Percentiles rank a stretch among this genome's conserved stretches.
These are phyloP conservation scores for Naematelia aurantialba DNA, from an alignment of 768 basidiomycete genomes.

Conservation along the genomic window DNA sequence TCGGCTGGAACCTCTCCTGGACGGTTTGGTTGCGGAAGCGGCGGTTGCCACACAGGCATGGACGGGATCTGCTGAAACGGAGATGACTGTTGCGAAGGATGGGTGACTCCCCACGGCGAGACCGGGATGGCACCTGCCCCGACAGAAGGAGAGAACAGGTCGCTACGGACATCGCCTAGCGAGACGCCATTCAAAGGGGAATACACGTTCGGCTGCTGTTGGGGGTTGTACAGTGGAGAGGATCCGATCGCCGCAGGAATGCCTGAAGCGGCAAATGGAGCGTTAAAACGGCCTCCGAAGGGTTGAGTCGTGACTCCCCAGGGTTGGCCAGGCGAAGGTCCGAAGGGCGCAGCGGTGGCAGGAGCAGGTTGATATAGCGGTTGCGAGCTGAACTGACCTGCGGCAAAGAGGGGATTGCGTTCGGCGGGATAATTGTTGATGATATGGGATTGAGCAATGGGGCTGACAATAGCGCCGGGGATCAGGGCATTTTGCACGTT, in stretches of 20 bases:
- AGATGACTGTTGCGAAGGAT: conserved; percentile 11
- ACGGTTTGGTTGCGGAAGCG: conserved; percentile 7
- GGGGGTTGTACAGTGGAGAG: conserved; percentile 11
- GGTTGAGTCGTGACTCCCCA: conserved; percentile 1
- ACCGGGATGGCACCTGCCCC: conserved; percentile 36
- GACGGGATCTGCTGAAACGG: conserved; percentile 14
- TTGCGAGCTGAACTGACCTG: neutral
- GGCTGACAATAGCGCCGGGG: neutral
- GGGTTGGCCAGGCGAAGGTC: conserved; percentile 8
- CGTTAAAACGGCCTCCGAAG: conserved; percentile 6
- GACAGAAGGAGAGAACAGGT: conserved; percentile 33
- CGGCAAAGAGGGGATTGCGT: conserved; percentile 5
- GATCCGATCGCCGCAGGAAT: conserved; percentile 28
- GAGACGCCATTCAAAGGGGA: conserved; percentile 29
- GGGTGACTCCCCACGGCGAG: conserved; percentile 39
- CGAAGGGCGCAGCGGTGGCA: conserved; percentile 8
- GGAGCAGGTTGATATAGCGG: conserved; percentile 4
- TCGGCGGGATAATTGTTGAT: conserved; percentile 3
- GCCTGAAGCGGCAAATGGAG: conserved; percentile 19
- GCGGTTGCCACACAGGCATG: conserved; percentile 2
- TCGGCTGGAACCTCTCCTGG: neutral
- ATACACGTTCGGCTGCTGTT: conserved; percentile 12
- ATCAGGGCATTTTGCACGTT: conserved; percentile 3
- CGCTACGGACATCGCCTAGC: conserved; percentile 6
- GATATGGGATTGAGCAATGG: conserved; percentile 1